Percentiles rank a stretch among this genome's conserved stretches.
Evolutionary conservation across 257 asterid species (phyloP).

Genomic region (Echium plantagineum): DNA sequence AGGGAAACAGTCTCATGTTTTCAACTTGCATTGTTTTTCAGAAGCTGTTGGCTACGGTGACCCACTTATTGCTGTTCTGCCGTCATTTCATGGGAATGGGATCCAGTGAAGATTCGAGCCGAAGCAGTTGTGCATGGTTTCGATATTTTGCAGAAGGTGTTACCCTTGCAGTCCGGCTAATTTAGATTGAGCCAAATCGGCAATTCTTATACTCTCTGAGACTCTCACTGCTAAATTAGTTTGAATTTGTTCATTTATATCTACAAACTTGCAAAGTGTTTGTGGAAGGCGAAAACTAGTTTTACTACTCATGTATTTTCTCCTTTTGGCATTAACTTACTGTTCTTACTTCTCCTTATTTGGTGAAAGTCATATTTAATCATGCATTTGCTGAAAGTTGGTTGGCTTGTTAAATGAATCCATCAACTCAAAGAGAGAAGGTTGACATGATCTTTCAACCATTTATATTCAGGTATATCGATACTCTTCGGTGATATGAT

Average conservation of each 20-base stretch:
- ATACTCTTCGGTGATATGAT: too few relatives aligned
- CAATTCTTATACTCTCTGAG: neutral
- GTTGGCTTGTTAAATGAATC: too few relatives aligned
- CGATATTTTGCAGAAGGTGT: neutral
- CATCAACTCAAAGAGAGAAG: too few relatives aligned
- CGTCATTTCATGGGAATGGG: constrained; percentile 17
- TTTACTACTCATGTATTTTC: too few relatives aligned
- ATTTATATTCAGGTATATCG: too few relatives aligned
- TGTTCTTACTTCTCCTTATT: neutral
- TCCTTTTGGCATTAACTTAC: neutral
- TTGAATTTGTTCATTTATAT: neutral
- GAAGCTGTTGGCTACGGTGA: constrained; percentile 42
- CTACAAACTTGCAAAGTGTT: neutral
- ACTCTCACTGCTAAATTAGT: neutral
- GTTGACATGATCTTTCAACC: too few relatives aligned
- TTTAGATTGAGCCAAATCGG: neutral
- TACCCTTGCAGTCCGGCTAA: neutral
- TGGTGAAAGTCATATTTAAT: too few relatives aligned
- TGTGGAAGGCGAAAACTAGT: neutral
- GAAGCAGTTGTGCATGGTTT: neutral
- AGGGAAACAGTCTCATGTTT: neutral
- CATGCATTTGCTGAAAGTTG: too few relatives aligned
- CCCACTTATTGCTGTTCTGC: constrained; percentile 36
- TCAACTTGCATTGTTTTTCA: constrained; percentile 11
- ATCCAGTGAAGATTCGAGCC: neutral